Conservation (phyloP, 306 rosid genomes). For the Luffa aegyptiaca region DNA sequence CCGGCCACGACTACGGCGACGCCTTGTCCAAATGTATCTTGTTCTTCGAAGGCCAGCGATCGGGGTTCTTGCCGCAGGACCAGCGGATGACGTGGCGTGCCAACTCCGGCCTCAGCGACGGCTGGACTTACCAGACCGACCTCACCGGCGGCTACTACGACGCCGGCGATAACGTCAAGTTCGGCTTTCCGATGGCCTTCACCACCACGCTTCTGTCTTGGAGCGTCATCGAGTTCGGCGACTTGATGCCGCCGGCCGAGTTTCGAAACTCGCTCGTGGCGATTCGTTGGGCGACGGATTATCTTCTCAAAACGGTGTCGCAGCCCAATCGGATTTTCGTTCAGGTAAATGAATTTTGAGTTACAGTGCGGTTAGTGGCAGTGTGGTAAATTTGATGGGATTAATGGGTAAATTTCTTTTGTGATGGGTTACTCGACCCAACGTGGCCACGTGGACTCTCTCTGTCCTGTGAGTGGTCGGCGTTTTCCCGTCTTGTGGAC, state of each 20-base stretch:
- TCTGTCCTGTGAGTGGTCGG: background rate
- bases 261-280: conserved; percentile 48
- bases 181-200: conserved; percentile 90
- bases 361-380: background rate
- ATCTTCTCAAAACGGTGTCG: conserved; percentile 69
- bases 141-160: conserved; percentile 90
- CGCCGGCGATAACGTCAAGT: conserved; percentile 90
- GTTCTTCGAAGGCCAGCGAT: conserved; percentile 86
- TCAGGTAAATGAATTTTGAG: conserved; percentile 34
- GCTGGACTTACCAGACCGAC: conserved; percentile 58
- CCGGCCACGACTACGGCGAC: conserved; percentile 44
- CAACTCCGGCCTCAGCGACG: conserved; percentile 63
- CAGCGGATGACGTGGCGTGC: conserved; percentile 60
- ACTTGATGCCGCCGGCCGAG: conserved; percentile 62
- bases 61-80: conserved; percentile 59
- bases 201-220: conserved; percentile 87
- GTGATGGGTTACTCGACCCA: background rate
- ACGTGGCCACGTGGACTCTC: background rate
- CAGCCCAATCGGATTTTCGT: conserved; percentile 77
- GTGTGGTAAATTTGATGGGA: background rate
- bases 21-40: conserved; percentile 70
- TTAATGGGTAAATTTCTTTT: background rate
- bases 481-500: background rate
- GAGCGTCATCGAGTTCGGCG: conserved; percentile 89
- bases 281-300: conserved; percentile 81